These are phyloP conservation scores for Mucor indicus DNA, from an alignment of 371 early-diverging fungal species.

Conservation along the genomic window DNA sequence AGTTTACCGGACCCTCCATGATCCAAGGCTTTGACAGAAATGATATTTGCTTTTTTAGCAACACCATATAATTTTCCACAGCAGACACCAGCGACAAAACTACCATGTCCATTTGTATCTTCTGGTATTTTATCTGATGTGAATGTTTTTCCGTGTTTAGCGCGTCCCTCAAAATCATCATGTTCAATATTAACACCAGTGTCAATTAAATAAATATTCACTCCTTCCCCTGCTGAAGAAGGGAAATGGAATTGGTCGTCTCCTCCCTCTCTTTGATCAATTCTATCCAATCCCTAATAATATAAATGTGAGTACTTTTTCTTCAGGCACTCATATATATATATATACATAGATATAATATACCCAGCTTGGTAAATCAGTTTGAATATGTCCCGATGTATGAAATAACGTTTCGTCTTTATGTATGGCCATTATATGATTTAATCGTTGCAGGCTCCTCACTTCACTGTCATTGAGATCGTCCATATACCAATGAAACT, in stretches of 20 bases:
- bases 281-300: slow-evolving; percentile 28
- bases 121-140: slow-evolving; percentile 32
- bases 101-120: slow-evolving; percentile 67
- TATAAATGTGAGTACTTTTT: too few relatives aligned
- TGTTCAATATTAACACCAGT: slow-evolving; percentile 60
- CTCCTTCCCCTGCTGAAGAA: slow-evolving; percentile 20
- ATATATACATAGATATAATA: too few relatives aligned
- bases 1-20: slow-evolving; percentile 5
- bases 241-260: slow-evolving; percentile 14
- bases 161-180: slow-evolving; percentile 64
- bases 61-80: slow-evolving; percentile 60
- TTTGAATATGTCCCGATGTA: too few relatives aligned
- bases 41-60: slow-evolving; percentile 52
- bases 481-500: too few relatives aligned
- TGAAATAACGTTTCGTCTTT: too few relatives aligned
- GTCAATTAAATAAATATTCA: slow-evolving; percentile 39
- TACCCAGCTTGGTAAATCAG: too few relatives aligned
- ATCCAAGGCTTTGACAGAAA: slow-evolving; percentile 20
- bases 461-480: too few relatives aligned
- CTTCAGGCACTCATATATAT: too few relatives aligned
- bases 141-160: slow-evolving; percentile 49
- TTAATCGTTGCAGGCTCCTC: too few relatives aligned
- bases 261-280: slow-evolving; percentile 18
- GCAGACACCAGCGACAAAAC: slow-evolving; percentile 23
- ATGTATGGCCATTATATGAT: too few relatives aligned